Percentiles rank a stretch among this genome's conserved stretches.
Evolutionary conservation across 805 yeast genomes (phyloP).

Genomic region (Yarrowia osloensis): DNA sequence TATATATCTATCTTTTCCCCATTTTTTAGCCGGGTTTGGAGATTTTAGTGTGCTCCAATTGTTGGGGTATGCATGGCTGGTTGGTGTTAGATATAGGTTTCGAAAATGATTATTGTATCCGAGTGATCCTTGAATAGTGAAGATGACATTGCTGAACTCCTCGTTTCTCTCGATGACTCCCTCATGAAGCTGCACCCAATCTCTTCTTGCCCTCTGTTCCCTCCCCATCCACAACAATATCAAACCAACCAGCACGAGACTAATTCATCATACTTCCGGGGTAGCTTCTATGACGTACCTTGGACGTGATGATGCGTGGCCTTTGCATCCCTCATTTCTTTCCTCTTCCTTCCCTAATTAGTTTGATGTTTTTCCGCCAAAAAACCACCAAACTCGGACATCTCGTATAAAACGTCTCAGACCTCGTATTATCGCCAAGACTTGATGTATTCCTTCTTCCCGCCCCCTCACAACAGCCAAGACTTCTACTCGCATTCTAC

Average conservation of each 20-base stretch:
- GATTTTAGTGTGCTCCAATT: not conserved
- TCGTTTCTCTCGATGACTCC: not conserved
- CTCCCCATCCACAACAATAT: not conserved
- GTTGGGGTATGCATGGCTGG: conserved; percentile 4
- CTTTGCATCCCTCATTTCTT: no score
- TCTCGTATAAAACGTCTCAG: no score
- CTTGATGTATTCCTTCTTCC: no score
- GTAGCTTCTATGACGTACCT: not conserved
- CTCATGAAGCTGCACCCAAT: no score
- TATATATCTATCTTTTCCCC: not conserved
- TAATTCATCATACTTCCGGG: not conserved
- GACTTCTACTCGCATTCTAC: not conserved
- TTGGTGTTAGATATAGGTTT: not conserved
- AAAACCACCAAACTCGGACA: no score
- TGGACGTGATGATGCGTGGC: no score
- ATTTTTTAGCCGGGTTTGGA: not conserved
- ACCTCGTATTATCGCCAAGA: no score
- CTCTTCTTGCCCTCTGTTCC: no score
- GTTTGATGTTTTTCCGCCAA: no score
- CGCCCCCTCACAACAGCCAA: not conserved
- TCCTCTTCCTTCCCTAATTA: no score
- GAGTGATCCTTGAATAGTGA: no score
- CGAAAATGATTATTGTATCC: not conserved
- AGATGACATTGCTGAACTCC: not conserved
- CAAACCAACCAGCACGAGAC: not conserved